Conservation (phyloP, 129 eudicot genomes). For the Flaveria robusta region DNA sequence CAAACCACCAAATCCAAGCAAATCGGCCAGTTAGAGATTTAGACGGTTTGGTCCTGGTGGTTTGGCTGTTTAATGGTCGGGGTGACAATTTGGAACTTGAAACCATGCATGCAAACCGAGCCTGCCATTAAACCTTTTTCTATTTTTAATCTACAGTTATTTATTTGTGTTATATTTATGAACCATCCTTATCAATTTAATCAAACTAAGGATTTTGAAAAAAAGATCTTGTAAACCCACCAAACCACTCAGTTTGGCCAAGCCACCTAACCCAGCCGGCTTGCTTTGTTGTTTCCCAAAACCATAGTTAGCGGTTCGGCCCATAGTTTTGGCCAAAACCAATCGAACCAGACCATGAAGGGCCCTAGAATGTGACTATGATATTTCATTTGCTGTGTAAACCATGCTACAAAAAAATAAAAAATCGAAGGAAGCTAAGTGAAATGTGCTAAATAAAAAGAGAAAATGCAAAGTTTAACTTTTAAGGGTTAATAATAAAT, state of each 20-base stretch:
- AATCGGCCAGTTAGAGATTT: not conserved
- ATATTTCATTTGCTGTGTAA: constrained; percentile 4
- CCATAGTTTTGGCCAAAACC: not conserved
- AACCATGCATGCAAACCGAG: not conserved
- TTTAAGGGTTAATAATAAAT: no score
- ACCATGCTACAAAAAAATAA: not conserved
- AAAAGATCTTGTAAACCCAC: not conserved
- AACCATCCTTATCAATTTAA: not conserved
- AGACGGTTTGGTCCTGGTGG: not conserved
- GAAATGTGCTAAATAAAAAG: not conserved
- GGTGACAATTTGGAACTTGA: not conserved
- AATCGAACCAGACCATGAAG: not conserved
- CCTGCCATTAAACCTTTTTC: not conserved
- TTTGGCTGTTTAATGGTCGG: not conserved
- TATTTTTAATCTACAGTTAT: not conserved
- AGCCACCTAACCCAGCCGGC: not conserved
- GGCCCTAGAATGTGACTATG: not conserved
- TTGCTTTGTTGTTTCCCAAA: not conserved
- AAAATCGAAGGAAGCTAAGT: constrained; percentile 2
- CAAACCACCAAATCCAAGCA: not conserved
- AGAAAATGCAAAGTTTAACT: not conserved
- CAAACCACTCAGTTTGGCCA: not conserved
- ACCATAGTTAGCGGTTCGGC: not conserved
- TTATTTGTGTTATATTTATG: not conserved
- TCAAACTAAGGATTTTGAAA: not conserved